Evolutionary conservation across 768 basidiomycete species (phyloP), one percentile per base, ranked within the genome.

Genomic region (Candolleomyces eurysporus): DNA sequence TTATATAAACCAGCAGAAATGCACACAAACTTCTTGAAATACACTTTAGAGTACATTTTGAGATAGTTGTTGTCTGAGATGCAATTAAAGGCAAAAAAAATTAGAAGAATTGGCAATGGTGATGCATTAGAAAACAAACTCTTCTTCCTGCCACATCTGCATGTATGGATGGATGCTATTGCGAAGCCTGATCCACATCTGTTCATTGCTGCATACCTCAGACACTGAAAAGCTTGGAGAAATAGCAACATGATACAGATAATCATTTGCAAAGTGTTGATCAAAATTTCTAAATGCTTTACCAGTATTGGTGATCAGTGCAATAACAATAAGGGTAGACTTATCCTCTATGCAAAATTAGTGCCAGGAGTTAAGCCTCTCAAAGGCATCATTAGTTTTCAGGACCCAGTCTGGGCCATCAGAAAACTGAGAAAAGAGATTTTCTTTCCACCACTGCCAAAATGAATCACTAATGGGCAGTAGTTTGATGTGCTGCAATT

Each of bases 341-440:
- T 19, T 51, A n/a, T n/a, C 5, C 13, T 31, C 53, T 6, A 55
- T 3, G 11, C 30, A 17, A 8, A 7, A 3, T 3, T 4, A 14
- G 17, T n/a, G 31, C 53, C 53, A 55, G 13, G 6, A 3, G n/a
- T n/a, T 16, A 30, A 55, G 53, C 13, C 17, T 14, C 3, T 17
- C 4, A 40, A 32, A 16, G 3, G 53, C 53, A 36, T 3, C 31
- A n/a, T 32, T 5, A 4, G 53, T n/a, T n/a, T 55, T 30, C 5
- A 55, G 36, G 5, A 39, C 32, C 53, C 53, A 55, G n/a, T 55
- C 53, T 32, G 13, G 31, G n/a, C 53, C 53, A 39, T 55, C 53
- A 5, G 17, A 16, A 16, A 52, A 52, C 14, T 16, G 19, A 4
- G 4, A n/a, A 6, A 16, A 52, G 5, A 52, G 50, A 5, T 7